These are phyloP conservation scores for Colletotrichum sp. DNA, from an alignment of 2,329 filamentous ascomycete species.

Conservation along the genomic window DNA sequence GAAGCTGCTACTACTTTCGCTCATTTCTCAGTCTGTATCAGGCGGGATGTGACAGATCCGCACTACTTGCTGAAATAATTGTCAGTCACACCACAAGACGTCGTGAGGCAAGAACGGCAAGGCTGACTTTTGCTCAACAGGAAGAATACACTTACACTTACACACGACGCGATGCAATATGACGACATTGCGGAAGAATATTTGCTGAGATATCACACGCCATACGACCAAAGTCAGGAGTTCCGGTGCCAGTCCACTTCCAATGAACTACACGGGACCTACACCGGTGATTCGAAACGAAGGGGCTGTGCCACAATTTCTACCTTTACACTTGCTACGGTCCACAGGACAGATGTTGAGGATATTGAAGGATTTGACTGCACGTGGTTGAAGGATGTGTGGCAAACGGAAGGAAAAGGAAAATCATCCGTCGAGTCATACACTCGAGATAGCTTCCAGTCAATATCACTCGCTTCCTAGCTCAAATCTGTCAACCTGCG, in stretches of 20 bases:
- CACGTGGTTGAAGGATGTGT: neutral
- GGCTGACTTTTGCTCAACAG: neutral
- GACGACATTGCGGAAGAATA: neutral
- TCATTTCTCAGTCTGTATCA: neutral
- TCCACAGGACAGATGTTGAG: neutral
- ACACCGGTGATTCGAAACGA: neutral
- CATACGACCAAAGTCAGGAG: accelerated
- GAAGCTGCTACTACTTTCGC: accelerated
- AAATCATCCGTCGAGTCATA: neutral
- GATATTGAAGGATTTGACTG: neutral
- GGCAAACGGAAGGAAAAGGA: neutral
- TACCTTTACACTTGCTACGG: neutral
- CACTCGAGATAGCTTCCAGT: accelerated
- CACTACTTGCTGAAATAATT: neutral
- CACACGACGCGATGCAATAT: neutral
- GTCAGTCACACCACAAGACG: neutral
- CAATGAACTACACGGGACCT: neutral
- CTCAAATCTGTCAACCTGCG: neutral
- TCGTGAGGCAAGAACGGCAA: neutral
- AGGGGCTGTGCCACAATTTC: neutral
- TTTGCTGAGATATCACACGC: neutral
- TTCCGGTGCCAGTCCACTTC: neutral
- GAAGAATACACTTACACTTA: neutral
- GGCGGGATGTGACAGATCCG: neutral
- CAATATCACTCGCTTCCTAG: neutral